These are phyloP conservation scores for Neoconidiobolus thromboides DNA, from an alignment of 371 early-diverging fungal species.

Conservation along the genomic window DNA sequence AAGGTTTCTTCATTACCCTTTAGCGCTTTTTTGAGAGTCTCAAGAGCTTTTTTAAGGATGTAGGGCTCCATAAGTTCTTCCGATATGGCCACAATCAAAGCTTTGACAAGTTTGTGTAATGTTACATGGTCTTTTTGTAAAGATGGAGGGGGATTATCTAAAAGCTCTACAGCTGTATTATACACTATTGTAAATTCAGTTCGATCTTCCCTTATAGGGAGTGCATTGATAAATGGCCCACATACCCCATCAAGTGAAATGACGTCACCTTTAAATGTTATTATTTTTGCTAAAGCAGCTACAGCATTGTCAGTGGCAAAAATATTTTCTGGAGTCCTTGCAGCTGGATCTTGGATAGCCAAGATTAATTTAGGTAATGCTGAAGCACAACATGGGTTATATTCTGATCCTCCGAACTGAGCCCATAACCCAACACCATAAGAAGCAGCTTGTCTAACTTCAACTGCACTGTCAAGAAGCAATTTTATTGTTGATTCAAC, in stretches of 20 bases:
- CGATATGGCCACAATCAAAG: too few species aligned
- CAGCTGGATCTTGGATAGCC: slow-evolving; percentile 36
- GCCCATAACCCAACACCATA: slow-evolving; percentile 84
- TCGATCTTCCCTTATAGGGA: slow-evolving; percentile 72
- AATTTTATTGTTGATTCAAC: slow-evolving; percentile 38
- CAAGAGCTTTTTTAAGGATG: too few species aligned
- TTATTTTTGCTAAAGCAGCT: slow-evolving; percentile 74
- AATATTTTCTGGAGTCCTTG: slow-evolving; percentile 48
- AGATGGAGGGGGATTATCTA: too few species aligned
- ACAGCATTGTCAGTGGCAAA: slow-evolving; percentile 79
- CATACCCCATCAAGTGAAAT: slow-evolving; percentile 43
- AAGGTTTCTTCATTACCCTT: too few species aligned
- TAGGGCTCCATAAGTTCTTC: too few species aligned
- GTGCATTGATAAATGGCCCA: slow-evolving; percentile 47
- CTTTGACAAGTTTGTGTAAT: too few species aligned
- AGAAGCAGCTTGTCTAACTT: slow-evolving; percentile 73
- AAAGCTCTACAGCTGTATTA: too few species aligned
- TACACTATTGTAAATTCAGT: slow-evolving; percentile 26
- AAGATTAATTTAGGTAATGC: slow-evolving; percentile 41
- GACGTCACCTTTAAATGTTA: slow-evolving; percentile 33
- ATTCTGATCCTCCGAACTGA: slow-evolving; percentile 58
- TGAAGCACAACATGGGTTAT: slow-evolving; percentile 34
- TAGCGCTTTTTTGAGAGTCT: too few species aligned
- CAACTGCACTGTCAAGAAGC: slow-evolving; percentile 28
- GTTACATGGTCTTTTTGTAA: too few species aligned